phyloP scores from a whole-genome alignment of 768 basidiomycete genomes.

The Lentinus brumalis region DNA sequence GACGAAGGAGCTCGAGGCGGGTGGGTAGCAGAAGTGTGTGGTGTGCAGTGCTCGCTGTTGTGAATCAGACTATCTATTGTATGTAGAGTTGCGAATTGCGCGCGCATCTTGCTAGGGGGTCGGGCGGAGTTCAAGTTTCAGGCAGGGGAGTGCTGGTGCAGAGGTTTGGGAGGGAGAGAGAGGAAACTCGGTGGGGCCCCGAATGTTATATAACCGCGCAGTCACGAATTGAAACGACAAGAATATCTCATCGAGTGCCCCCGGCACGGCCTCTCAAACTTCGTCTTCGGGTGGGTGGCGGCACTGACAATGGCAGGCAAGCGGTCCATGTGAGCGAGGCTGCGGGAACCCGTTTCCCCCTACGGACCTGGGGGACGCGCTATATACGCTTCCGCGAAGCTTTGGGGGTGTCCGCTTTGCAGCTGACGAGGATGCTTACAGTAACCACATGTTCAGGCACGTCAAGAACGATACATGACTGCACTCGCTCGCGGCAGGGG shows the following conservation, averaged over 20 bases:
- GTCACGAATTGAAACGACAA: constrained; percentile 28
- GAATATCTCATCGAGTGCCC: constrained; percentile 13
- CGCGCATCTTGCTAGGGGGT: not conserved
- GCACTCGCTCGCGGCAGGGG: not conserved
- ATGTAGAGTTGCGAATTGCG: constrained; percentile 1
- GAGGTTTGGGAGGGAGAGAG: not conserved
- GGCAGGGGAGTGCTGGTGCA: not conserved
- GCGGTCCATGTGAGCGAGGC: too few relatives aligned
- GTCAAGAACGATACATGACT: not conserved
- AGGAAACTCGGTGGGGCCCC: not conserved
- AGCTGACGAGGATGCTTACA: constrained; percentile 1
- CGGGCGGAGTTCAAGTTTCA: not conserved
- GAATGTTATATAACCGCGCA: constrained; percentile 19
- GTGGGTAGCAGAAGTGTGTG: not conserved
- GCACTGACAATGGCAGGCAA: too few relatives aligned
- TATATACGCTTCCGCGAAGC: not conserved
- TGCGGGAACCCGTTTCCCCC: too few relatives aligned
- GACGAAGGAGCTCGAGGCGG: constrained; percentile 13
- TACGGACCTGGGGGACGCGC: not conserved
- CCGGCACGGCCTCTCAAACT: not conserved
- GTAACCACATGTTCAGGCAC: constrained; percentile 16
- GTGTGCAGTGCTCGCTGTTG: not conserved
- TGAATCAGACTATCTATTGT: constrained; percentile 1
- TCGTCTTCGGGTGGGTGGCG: too few relatives aligned
- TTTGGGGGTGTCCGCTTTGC: not conserved